phyloP scores from a whole-genome alignment of 805 yeast genomes.

The Priceomyces carsonii region DNA sequence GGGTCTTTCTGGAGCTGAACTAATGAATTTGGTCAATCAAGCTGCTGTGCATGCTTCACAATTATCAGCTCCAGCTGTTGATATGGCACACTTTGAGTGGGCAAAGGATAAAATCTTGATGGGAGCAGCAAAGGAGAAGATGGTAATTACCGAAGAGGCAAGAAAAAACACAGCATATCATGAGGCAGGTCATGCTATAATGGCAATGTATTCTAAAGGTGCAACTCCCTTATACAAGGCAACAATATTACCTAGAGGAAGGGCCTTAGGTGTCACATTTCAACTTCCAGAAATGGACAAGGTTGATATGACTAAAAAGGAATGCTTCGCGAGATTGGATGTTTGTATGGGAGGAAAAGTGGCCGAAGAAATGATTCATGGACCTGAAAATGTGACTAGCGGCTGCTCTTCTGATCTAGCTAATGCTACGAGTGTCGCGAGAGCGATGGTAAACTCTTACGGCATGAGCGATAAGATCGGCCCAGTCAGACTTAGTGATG shows the following conservation, averaged over 20 bases:
- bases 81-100: constrained; percentile 94
- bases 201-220: constrained; percentile 92
- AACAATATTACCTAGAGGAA: constrained; percentile 93
- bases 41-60: constrained; percentile 98
- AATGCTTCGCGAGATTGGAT: constrained; percentile 88
- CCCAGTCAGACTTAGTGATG: constrained; percentile 84
- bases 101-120: constrained; percentile 96
- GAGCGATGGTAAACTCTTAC: constrained; percentile 94
- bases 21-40: constrained; percentile 93
- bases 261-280: constrained; percentile 95
- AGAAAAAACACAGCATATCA: constrained; percentile 95
- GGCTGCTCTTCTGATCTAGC: constrained; percentile 94
- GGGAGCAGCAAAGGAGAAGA: constrained; percentile 97
- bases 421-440: constrained; percentile 87
- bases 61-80: constrained; percentile 84
- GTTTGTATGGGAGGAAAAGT: constrained; percentile 99
- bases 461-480: constrained; percentile 97
- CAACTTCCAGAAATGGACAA: constrained; percentile 98
- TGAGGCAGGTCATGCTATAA: constrained; percentile 99
- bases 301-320: constrained; percentile 86
- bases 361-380: constrained; percentile 92
- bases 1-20: constrained; percentile 97
- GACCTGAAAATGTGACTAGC: constrained; percentile 88
- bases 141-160: constrained; percentile 96
- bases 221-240: constrained; percentile 97